These are phyloP conservation scores for Chlamydomonas eustigma DNA, from an alignment of 139 green algal species.

Conservation along the genomic window DNA sequence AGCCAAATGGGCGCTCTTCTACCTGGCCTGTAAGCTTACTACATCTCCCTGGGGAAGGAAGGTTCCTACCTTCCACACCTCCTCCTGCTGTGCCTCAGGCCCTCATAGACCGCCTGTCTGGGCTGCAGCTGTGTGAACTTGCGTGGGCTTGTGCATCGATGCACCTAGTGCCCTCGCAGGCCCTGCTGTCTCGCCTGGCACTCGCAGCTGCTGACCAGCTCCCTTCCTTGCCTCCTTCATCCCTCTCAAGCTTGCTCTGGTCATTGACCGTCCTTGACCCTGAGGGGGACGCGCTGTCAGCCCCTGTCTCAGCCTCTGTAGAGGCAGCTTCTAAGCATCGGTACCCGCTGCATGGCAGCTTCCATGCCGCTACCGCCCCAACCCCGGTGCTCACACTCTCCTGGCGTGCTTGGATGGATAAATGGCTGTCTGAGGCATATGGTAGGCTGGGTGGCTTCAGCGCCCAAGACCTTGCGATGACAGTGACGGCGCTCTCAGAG, in stretches of 20 bases:
- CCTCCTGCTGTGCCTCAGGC: no score
- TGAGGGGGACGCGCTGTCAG: not conserved
- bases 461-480: not conserved
- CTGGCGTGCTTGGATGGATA: not conserved
- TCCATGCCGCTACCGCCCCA: no score
- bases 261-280: not conserved
- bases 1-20: not conserved
- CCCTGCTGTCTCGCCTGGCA: not conserved
- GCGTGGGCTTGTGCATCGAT: not conserved
- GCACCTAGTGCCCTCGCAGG: not conserved
- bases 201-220: not conserved
- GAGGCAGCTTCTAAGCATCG: not conserved
- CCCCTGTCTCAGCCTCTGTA: not conserved
- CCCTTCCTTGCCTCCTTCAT: not conserved
- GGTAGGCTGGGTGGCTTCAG: not conserved
- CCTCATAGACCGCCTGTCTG: not conserved
- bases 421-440: not conserved
- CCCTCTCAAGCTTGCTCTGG: not conserved
- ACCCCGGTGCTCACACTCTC: no score
- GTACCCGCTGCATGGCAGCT: not conserved
- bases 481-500: not conserved
- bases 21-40: not conserved
- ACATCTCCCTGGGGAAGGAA: not conserved
- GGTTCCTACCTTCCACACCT: not conserved
- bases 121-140: not conserved